Conservation (phyloP, 202 grass and related monocot species). For the Hordeum pubiflorum region DNA sequence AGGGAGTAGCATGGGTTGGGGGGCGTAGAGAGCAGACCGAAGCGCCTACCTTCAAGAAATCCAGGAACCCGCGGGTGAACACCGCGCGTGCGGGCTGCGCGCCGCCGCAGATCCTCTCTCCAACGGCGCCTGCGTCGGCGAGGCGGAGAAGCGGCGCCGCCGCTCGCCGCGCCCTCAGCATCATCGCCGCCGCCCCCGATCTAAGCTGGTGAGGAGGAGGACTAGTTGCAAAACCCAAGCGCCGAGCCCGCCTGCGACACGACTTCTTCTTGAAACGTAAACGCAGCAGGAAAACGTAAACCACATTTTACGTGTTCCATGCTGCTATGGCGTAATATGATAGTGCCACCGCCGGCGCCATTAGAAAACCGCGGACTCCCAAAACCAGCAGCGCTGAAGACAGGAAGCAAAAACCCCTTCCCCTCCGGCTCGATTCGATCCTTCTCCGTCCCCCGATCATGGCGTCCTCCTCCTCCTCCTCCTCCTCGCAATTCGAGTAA, state of each 20-base stretch:
- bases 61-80: slow-evolving; percentile 43
- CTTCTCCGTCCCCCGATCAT: slow-evolving; percentile 10
- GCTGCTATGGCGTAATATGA: background rate
- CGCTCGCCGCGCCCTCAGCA: slow-evolving; percentile 18
- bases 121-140: background rate
- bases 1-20: background rate
- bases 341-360: background rate
- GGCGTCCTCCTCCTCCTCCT: slow-evolving; percentile 25
- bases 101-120: background rate
- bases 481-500: slow-evolving; percentile 29
- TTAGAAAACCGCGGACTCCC: background rate
- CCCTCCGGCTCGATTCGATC: background rate
- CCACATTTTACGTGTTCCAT: accelerated
- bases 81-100: slow-evolving; percentile 1
- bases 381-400: slow-evolving; percentile 29
- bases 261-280: background rate
- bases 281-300: background rate
- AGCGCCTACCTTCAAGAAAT: slow-evolving; percentile 42
- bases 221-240: background rate
- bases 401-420: background rate
- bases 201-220: background rate
- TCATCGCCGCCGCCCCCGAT: slow-evolving; percentile 33
- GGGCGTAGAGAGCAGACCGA: background rate
- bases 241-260: background rate
- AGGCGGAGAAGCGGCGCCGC: slow-evolving; percentile 18